phyloP scores from a whole-genome alignment of 2,329 filamentous ascomycete genomes.

The Ilyonectria mors-panacis region DNA sequence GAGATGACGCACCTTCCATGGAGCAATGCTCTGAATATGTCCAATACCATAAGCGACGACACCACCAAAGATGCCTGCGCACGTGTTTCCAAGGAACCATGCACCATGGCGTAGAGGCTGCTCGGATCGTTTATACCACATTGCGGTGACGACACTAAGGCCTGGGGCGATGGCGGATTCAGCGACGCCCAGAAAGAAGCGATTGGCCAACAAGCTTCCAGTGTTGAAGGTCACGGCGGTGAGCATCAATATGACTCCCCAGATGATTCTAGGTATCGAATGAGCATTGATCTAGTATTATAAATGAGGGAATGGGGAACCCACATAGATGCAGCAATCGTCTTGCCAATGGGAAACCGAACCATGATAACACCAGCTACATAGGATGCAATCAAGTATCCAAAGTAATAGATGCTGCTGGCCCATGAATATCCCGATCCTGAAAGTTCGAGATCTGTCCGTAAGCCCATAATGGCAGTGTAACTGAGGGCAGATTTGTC shows the following conservation, averaged over 20 bases:
- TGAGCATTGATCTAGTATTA: neutral
- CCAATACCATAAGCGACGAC: constrained; percentile 51
- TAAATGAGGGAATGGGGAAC: constrained; percentile 8
- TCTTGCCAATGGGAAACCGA: constrained; percentile 47
- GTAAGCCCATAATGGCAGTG: constrained; percentile 65
- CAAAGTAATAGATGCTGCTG: constrained; percentile 66
- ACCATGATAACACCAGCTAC: constrained; percentile 46
- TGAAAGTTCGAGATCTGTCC: constrained; percentile 59
- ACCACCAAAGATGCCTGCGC: constrained; percentile 46
- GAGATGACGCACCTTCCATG: constrained; percentile 18
- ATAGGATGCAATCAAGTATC: constrained; percentile 58
- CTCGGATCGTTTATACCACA: constrained; percentile 63
- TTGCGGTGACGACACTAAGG: constrained; percentile 67
- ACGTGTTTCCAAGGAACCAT: constrained; percentile 50
- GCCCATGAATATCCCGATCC: constrained; percentile 68
- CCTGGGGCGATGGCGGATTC: constrained; percentile 69
- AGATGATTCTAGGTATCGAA: constrained; percentile 38
- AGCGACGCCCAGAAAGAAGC: constrained; percentile 68
- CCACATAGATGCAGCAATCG: constrained; percentile 42
- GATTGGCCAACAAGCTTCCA: constrained; percentile 62
- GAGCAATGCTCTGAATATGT: constrained; percentile 39
- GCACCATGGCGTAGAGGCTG: constrained; percentile 22
- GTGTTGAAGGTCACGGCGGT: constrained; percentile 62
- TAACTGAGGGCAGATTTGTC: constrained; percentile 72
- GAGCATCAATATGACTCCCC: constrained; percentile 60